These are phyloP conservation scores for Begonia loranthoides DNA, from an alignment of 306 rosid species.

Conservation along the genomic window DNA sequence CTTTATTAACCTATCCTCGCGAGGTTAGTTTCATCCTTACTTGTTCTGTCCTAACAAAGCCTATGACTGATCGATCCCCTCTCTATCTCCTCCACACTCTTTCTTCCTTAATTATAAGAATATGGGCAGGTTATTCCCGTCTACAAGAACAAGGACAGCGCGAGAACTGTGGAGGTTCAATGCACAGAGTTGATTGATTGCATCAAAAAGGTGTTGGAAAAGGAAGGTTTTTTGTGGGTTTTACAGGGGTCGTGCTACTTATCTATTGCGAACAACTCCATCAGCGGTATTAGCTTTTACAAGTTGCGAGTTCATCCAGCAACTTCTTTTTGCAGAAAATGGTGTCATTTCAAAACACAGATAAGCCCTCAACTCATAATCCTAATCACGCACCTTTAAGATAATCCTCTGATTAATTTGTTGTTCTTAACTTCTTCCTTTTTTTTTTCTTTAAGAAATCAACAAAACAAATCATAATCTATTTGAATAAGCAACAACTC, in stretches of 20 bases:
- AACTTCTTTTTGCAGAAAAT: conserved; percentile 17
- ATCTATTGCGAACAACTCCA: conserved; percentile 82
- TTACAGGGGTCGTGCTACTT: conserved; percentile 82
- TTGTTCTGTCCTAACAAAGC: background rate
- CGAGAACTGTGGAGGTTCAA: conserved; percentile 23
- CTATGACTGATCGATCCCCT: background rate
- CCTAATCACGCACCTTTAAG: no score
- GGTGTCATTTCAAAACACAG: no score
- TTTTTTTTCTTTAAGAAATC: no score
- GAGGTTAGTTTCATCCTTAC: conserved; percentile 37
- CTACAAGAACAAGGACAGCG: conserved; percentile 96
- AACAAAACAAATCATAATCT: no score
- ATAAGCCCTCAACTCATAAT: no score
- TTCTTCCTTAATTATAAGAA: conserved; percentile 3
- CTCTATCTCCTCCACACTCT: background rate
- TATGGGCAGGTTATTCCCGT: conserved; percentile 56
- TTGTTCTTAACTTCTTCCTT: no score
- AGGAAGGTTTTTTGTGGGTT: conserved; percentile 76
- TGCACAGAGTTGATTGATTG: conserved; percentile 77
- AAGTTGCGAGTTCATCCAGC: conserved; percentile 65
- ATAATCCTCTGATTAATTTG: no score
- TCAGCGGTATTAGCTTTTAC: conserved; percentile 93
- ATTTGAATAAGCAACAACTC: no score
- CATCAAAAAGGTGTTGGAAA: conserved; percentile 58
- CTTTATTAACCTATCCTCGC: conserved; percentile 77